phyloP scores from a whole-genome alignment of 75 land plant species.

The Sequoia sempervirens region DNA sequence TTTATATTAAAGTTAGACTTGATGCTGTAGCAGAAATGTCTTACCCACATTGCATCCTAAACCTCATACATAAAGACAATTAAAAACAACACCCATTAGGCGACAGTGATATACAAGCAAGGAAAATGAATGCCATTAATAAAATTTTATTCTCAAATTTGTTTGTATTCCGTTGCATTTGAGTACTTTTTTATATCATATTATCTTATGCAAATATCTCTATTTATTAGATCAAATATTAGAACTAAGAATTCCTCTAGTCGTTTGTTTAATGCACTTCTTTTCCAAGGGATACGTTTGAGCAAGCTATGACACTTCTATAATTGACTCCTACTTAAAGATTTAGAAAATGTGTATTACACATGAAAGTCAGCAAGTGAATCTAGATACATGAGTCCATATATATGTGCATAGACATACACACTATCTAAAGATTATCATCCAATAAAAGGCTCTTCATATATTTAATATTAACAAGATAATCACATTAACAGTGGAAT shows the following conservation, averaged over 20 bases:
- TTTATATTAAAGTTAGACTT: background rate
- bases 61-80: background rate
- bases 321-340: no score
- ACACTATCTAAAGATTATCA: background rate
- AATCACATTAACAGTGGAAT: background rate
- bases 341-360: no score
- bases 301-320: background rate
- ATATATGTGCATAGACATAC: background rate
- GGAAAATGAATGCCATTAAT: background rate
- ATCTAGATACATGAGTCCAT: no score
- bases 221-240: background rate
- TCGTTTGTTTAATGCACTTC: background rate
- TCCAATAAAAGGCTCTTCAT: background rate
- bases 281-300: background rate
- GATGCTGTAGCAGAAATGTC: background rate
- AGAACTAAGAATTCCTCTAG: background rate
- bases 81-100: background rate
- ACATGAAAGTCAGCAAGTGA: no score
- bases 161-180: background rate
- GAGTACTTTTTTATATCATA: background rate
- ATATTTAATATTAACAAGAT: no score
- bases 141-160: background rate
- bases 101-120: background rate
- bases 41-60: background rate
- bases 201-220: background rate